Percentiles rank a stretch among this genome's conserved stretches.
Conservation (phyloP, 345 rosid species). For the Brassica napus region DNA sequence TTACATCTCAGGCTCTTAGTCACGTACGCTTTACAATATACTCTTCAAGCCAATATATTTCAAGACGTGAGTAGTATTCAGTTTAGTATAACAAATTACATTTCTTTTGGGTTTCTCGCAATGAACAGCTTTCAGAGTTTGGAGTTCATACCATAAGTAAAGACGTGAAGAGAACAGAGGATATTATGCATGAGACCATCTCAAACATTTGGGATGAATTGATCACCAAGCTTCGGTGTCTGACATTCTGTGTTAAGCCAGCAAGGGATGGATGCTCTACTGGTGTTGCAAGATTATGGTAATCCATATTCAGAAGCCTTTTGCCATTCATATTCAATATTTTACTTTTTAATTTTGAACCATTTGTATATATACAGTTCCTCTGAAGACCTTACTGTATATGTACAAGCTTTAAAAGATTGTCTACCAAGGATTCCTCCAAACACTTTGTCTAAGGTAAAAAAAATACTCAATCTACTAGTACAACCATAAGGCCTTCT, state of each 20-base stretch:
- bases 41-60: conserved; percentile 1
- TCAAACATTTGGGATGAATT: conserved; percentile 61
- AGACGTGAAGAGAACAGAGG: conserved; percentile 64
- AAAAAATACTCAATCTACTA: neutral
- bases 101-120: conserved; percentile 21
- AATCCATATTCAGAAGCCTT: conserved; percentile 22
- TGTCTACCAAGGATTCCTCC: conserved; percentile 77
- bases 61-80: conserved; percentile 7
- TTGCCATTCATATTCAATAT: neutral
- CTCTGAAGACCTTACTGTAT: conserved; percentile 65
- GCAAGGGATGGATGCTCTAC: conserved; percentile 98
- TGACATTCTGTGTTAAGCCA: conserved; percentile 85
- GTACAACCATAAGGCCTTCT: neutral
- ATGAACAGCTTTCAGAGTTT: conserved; percentile 61
- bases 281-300: conserved; percentile 97
- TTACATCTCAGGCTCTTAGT: conserved; percentile 75
- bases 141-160: conserved; percentile 90
- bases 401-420: conserved; percentile 71
- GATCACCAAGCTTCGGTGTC: conserved; percentile 67
- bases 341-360: neutral
- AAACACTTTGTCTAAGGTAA: conserved; percentile 81
- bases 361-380: conserved; percentile 45
- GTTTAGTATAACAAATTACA: conserved; percentile 16
- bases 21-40: conserved; percentile 51
- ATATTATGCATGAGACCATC: conserved; percentile 52